Evolutionary conservation across 495 filamentous ascomycete species (phyloP), one percentile per base, ranked within the genome.

Genomic region (Podospora appendiculata): DNA sequence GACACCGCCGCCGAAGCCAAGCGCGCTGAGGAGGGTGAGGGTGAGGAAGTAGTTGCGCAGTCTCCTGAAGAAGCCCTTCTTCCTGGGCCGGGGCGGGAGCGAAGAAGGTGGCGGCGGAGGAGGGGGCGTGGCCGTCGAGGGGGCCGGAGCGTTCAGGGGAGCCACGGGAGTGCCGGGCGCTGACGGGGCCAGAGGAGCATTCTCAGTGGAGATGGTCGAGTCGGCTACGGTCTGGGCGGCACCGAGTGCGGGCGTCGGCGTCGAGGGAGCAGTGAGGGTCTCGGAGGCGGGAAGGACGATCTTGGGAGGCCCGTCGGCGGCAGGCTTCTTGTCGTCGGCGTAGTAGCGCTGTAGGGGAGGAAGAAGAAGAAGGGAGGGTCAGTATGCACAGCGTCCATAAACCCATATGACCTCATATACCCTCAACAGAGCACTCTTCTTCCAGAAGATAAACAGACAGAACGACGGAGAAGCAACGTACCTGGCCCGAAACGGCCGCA

Each of bases 1-100:
- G 45, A 95, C 82, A 45, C 91, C 89, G 53, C 89, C 90, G 51
- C 81, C 91, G 55, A 95, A 98, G 33, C 84, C 83, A 13, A 94
- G 62, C 7, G 78, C 83, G 39, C 84, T 79, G 8, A 95, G 77
- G 34, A 95, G 64, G 45, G 89, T 71, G 47, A 95, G 61, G 43
- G 83, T 83, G 41, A 88, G 62, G 35, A 96, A 63, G 66, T 88
- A 88, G 53, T 77, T 81, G 58, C 70, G 68, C 52, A 76, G 62
- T 52, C 84, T 78, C 53, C 87, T 80, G 72, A 95, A 85, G 58
- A 87, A 84, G 36, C 90, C 80, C 62, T 78, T 79, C 69, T 87
- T 94, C 54, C 79, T 82, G 51, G 67, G 68, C 47, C 76, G 70
- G 3, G 79, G 70, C 48, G 74, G 74, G 60, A 25, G 25, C 25